These are phyloP conservation scores for Pelargonium australe DNA, from an alignment of 441 rosid species.

Conservation along the genomic window DNA sequence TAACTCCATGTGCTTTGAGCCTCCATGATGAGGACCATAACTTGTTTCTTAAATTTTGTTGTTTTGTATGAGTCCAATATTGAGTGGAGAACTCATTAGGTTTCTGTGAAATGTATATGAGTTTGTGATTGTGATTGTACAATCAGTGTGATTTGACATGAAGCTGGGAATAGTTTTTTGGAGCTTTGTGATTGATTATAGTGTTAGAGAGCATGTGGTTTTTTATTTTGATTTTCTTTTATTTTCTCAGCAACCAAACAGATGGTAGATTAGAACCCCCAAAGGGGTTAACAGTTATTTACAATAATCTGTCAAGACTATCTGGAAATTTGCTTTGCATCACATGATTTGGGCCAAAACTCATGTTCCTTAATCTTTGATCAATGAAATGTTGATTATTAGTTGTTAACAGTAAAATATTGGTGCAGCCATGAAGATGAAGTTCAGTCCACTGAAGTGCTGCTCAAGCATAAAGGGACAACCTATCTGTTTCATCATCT, in stretches of 20 bases:
- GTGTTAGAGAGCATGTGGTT: background rate
- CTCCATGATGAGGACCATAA: background rate
- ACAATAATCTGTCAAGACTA: too few species aligned
- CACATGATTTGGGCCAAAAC: background rate
- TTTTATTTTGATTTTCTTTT: too few species aligned
- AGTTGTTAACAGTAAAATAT: too few species aligned
- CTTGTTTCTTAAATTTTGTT: too few species aligned
- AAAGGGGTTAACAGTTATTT: too few species aligned
- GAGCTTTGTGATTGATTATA: too few species aligned
- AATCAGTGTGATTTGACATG: background rate
- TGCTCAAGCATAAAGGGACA: slow-evolving; percentile 20
- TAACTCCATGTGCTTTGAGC: too few species aligned
- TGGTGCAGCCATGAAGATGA: slow-evolving; percentile 22
- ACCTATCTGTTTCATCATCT: slow-evolving; percentile 24
- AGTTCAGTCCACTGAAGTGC: slow-evolving; percentile 19
- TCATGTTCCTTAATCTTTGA: too few species aligned
- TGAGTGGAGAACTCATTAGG: background rate
- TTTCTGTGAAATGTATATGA: background rate
- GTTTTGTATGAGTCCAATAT: background rate
- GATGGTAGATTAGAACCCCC: background rate
- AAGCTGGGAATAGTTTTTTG: too few species aligned
- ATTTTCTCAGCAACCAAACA: too few species aligned
- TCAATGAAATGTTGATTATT: too few species aligned
- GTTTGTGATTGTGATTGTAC: background rate
- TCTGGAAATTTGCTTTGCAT: background rate